Percentiles rank a stretch among this genome's conserved stretches.
Conservation (phyloP, 2,329 filamentous ascomycete genomes). For the Leptographium galeiforme region DNA sequence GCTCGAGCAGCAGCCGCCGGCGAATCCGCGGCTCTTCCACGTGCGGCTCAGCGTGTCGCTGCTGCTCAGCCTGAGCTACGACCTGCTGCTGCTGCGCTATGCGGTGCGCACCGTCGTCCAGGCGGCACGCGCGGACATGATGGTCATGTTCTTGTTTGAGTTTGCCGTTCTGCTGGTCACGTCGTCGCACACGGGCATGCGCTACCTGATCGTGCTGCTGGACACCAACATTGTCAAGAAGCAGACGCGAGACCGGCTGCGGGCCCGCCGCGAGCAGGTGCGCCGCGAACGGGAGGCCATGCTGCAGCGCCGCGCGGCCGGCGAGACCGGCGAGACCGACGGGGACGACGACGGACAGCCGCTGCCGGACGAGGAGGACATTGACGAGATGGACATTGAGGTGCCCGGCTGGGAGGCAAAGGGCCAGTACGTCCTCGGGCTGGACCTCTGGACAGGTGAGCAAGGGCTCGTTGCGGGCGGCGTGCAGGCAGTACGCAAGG, state of each 20-base stretch:
- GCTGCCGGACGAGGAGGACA: slow-evolving; percentile 48
- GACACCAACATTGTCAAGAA: slow-evolving; percentile 63
- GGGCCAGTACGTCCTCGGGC: slow-evolving; percentile 77
- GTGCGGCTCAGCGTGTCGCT: slow-evolving; percentile 67
- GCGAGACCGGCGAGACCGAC: slow-evolving; percentile 20
- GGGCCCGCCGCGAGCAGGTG: slow-evolving; percentile 55
- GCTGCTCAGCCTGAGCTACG: slow-evolving; percentile 64
- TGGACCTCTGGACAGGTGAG: slow-evolving; percentile 72
- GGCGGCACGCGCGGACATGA: slow-evolving; percentile 90
- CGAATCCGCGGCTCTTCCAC: slow-evolving; percentile 82
- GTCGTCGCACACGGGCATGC: slow-evolving; percentile 63
- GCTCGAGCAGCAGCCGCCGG: slow-evolving; percentile 85
- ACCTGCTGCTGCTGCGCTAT: slow-evolving; percentile 68
- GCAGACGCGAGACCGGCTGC: slow-evolving; percentile 58
- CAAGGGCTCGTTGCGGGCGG: neutral
- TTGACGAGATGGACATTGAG: slow-evolving; percentile 90
- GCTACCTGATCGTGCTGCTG: slow-evolving; percentile 65
- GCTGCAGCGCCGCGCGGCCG: slow-evolving; percentile 29
- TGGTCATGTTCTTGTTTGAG: slow-evolving; percentile 99
- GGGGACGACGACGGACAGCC: slow-evolving; percentile 10
- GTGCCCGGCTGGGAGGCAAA: slow-evolving; percentile 95
- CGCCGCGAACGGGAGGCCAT: slow-evolving; percentile 42
- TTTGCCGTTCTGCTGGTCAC: slow-evolving; percentile 77
- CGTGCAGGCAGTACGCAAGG: neutral
- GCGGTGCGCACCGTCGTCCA: slow-evolving; percentile 71